Evolutionary conservation across 345 rosid genomes (phyloP).

Genomic region (Eucalyptus shirleyi): DNA sequence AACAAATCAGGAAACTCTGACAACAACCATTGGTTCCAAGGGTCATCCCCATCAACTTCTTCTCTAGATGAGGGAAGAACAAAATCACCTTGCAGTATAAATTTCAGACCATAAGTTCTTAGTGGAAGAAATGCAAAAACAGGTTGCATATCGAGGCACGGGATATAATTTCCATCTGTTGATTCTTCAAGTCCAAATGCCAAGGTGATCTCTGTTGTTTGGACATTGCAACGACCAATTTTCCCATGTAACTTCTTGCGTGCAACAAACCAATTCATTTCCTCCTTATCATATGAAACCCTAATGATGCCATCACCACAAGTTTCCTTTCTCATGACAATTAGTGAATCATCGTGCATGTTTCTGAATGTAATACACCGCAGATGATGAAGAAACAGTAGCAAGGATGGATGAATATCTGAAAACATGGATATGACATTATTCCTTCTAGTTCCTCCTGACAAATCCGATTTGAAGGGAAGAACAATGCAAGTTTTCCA

Average conservation of each 20-base stretch:
- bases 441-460: slow-evolving; percentile 38
- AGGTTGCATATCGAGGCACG: slow-evolving; percentile 57
- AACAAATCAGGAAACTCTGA: slow-evolving; percentile 71
- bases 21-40: slow-evolving; percentile 94
- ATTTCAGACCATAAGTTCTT: slow-evolving; percentile 91
- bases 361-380: slow-evolving; percentile 62
- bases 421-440: slow-evolving; percentile 54
- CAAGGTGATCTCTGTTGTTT: slow-evolving; percentile 69
- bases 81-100: slow-evolving; percentile 94
- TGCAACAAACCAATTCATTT: slow-evolving; percentile 84
- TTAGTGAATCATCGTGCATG: slow-evolving; percentile 40
- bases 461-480: slow-evolving; percentile 58
- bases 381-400: slow-evolving; percentile 90
- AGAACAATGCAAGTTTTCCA: slow-evolving; percentile 92
- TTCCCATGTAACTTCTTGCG: slow-evolving; percentile 50
- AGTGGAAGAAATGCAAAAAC: slow-evolving; percentile 92
- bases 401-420: slow-evolving; percentile 83
- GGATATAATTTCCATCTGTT: slow-evolving; percentile 42
- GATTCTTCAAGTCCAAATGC: slow-evolving; percentile 67
- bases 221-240: slow-evolving; percentile 33
- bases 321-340: slow-evolving; percentile 68
- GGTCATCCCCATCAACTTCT: slow-evolving; percentile 85
- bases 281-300: slow-evolving; percentile 60
- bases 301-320: slow-evolving; percentile 51
- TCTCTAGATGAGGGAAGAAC: slow-evolving; percentile 96